Percentiles rank a stretch among this genome's conserved stretches.
phyloP scores from a whole-genome alignment of 1,284 basidiomycete genomes.

The Trametes polyzona region DNA sequence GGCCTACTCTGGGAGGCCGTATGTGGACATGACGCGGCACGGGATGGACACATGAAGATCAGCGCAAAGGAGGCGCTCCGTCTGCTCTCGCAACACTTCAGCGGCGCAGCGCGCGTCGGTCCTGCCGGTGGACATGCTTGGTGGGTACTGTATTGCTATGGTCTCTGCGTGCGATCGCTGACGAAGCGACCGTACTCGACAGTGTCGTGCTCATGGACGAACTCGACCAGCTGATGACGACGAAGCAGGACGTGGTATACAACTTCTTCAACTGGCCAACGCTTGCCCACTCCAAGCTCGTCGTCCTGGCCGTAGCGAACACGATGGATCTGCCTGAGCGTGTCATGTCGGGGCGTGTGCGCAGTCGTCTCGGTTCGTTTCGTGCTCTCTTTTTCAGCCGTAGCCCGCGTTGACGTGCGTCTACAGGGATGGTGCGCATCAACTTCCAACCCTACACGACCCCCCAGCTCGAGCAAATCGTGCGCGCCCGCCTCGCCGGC shows the following conservation, averaged over 20 bases:
- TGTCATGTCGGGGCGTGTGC: slow-evolving; percentile 89
- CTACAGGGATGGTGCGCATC: slow-evolving; percentile 89
- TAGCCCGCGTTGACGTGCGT: background rate
- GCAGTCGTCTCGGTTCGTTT: slow-evolving; percentile 83
- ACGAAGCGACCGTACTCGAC: background rate
- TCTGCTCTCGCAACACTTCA: slow-evolving; percentile 66
- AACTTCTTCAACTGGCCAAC: slow-evolving; percentile 99
- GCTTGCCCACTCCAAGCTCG: slow-evolving; percentile 81
- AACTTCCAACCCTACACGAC: slow-evolving; percentile 94
- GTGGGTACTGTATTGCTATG: slow-evolving; percentile 41
- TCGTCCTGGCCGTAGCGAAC: slow-evolving; percentile 97
- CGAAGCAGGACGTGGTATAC: slow-evolving; percentile 98
- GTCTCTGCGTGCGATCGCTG: background rate
- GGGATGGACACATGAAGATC: slow-evolving; percentile 65
- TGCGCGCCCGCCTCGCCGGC: slow-evolving; percentile 75
- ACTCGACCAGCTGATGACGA: slow-evolving; percentile 93
- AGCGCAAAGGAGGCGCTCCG: slow-evolving; percentile 75
- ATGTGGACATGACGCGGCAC: slow-evolving; percentile 68
- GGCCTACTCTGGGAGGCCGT: slow-evolving; percentile 89
- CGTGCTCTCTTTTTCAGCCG: no score
- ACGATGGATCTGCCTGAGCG: slow-evolving; percentile 98
- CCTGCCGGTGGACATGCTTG: slow-evolving; percentile 70
- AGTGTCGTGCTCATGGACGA: slow-evolving; percentile 99
- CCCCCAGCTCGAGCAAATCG: slow-evolving; percentile 83
- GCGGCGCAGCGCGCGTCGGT: slow-evolving; percentile 54